Conservation (phyloP, 75 land plant genomes). For the Pinus tabuliformis region DNA sequence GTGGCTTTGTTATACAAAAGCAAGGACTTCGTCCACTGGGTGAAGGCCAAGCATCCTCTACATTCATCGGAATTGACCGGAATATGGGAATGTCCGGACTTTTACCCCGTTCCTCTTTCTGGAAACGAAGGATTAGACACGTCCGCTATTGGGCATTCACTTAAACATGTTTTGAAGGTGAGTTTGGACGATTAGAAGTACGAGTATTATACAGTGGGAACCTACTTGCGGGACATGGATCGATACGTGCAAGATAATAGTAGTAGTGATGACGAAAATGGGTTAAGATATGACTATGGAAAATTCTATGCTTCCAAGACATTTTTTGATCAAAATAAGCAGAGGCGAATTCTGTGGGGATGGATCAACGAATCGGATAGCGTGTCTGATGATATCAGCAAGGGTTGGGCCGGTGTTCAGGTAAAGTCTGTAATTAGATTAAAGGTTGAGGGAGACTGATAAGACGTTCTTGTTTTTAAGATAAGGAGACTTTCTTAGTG, state of each 20-base stretch:
- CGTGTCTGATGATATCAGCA: constrained; percentile 27
- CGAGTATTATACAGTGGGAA: constrained; percentile 25
- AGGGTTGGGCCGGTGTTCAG: constrained; percentile 82
- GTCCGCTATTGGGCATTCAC: constrained; percentile 20
- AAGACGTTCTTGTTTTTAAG: too few species aligned
- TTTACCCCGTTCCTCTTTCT: constrained; percentile 49
- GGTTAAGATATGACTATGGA: constrained; percentile 75
- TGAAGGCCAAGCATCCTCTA: constrained; percentile 25
- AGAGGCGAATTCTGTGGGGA: constrained; percentile 64
- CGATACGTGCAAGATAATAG: constrained; percentile 15
- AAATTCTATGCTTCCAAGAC: constrained; percentile 82
- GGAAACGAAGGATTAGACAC: constrained; percentile 32
- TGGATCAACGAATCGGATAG: constrained; percentile 68
- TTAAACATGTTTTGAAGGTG: constrained; percentile 69
- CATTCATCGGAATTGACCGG: constrained; percentile 39
- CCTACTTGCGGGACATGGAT: constrained; percentile 6
- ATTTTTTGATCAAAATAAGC: constrained; percentile 48
- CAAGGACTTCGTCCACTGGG: constrained; percentile 49
- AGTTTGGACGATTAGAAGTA: constrained; percentile 27
- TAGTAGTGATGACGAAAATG: constrained; percentile 15
- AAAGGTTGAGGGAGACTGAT: too few species aligned
- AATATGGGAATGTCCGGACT: constrained; percentile 88
- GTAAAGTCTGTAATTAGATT: constrained; percentile 7
- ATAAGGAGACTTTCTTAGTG: too few species aligned
- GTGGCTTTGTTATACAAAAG: constrained; percentile 43